These are phyloP conservation scores for Ceratorhiza oryzae-sativae DNA, from an alignment of 1,284 basidiomycete species.

Conservation along the genomic window DNA sequence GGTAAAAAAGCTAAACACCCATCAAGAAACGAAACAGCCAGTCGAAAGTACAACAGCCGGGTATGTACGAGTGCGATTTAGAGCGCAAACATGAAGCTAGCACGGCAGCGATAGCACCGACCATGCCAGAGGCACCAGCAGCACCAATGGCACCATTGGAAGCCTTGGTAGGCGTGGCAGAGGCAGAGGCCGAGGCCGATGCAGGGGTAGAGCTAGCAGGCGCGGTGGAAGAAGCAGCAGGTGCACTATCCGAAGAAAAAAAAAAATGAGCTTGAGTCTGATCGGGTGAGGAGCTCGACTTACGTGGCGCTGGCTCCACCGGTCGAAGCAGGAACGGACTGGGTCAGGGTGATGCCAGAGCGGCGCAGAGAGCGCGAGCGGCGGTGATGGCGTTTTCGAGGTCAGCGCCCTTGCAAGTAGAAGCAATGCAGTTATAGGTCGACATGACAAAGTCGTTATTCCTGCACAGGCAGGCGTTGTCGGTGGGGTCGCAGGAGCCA, in stretches of 20 bases:
- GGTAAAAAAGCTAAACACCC: conserved; percentile 4
- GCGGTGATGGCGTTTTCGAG: conserved; percentile 56
- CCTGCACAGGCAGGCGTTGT: conserved; percentile 64
- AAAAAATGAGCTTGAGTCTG: conserved; percentile 6
- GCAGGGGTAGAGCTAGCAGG: too few species aligned
- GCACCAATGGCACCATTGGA: conserved; percentile 8
- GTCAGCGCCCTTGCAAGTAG: conserved; percentile 58
- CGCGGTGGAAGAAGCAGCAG: neutral
- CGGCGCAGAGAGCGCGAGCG: conserved; percentile 57
- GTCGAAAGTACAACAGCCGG: neutral
- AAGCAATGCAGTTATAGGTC: conserved; percentile 58
- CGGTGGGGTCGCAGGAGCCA: conserved; percentile 54
- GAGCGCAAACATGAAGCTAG: conserved; percentile 31
- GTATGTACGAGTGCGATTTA: neutral
- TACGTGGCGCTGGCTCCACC: conserved; percentile 2
- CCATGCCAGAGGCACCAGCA: conserved; percentile 11
- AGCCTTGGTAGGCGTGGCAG: neutral
- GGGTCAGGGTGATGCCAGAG: conserved; percentile 47
- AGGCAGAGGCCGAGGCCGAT: too few species aligned
- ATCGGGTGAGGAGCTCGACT: neutral
- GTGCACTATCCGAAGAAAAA: neutral
- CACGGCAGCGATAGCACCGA: conserved; percentile 19
- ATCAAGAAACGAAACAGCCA: neutral
- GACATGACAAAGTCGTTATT: conserved; percentile 56
- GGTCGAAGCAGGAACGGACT: conserved; percentile 29